Percentiles rank a stretch among this genome's conserved stretches.
Conservation (phyloP, 179 eudicot genomes). For the Nepenthes alata region DNA sequence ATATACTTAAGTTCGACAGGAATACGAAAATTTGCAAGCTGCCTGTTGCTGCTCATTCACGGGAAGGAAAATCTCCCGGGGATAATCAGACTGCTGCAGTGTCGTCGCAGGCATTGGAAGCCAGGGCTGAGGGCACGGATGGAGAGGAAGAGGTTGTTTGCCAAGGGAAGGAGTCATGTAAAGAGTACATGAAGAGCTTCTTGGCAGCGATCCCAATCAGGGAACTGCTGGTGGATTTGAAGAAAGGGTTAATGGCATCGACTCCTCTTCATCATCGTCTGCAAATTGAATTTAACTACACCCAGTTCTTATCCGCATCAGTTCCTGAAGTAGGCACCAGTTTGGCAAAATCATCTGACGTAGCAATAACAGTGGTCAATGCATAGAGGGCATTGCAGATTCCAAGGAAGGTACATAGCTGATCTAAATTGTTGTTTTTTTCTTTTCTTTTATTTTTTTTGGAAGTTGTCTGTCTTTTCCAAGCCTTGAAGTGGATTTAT, state of each 20-base stretch:
- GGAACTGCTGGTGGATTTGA: conserved; percentile 56
- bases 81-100: conserved; percentile 4
- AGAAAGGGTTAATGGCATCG: conserved; percentile 59
- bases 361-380: conserved; percentile 6
- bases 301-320: conserved; percentile 18
- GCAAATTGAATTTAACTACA: conserved; percentile 72
- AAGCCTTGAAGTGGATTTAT: background rate
- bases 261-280: conserved; percentile 62
- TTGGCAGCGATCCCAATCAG: conserved; percentile 74
- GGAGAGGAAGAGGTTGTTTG: conserved; percentile 33
- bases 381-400: conserved; percentile 6
- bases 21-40: conserved; percentile 35
- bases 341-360: conserved; percentile 12
- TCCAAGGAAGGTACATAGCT: conserved; percentile 1
- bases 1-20: conserved; percentile 58
- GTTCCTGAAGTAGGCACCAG: conserved; percentile 7
- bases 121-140: conserved; percentile 12
- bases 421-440: too few relatives aligned
- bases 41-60: conserved; percentile 10
- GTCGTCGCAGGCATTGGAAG: background rate
- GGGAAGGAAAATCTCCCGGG: conserved; percentile 21
- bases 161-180: conserved; percentile 67
- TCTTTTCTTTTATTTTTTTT: background rate
- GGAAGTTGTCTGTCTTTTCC: background rate
- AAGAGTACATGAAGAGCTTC: conserved; percentile 69